Percentiles rank a stretch among this genome's conserved stretches.
Conservation (phyloP, 2,329 filamentous ascomycete genomes). For the Colletotrichum karsti region DNA sequence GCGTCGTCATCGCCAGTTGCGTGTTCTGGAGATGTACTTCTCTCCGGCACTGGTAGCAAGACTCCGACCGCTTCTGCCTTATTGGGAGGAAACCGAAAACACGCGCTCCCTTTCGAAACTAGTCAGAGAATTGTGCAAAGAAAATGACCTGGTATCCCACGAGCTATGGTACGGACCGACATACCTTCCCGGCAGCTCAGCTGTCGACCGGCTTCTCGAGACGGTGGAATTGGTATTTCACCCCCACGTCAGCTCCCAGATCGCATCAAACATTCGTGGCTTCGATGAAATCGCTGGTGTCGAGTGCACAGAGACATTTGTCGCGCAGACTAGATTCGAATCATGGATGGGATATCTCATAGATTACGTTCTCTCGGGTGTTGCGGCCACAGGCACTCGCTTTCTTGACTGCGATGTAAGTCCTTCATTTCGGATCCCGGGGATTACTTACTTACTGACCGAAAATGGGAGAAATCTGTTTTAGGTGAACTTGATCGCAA, state of each 20-base stretch:
- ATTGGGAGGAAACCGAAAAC: neutral
- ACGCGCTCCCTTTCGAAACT: neutral
- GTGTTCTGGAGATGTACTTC: neutral
- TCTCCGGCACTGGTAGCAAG: neutral
- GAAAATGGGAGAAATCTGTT: no score
- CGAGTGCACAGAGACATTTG: neutral
- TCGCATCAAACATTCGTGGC: neutral
- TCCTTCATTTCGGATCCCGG: rapidly evolving
- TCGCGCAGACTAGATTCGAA: neutral
- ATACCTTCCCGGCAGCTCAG: neutral
- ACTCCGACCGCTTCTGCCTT: neutral
- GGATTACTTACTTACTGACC: no score
- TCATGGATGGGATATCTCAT: neutral
- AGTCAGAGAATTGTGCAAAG: neutral
- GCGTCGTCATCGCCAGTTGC: neutral
- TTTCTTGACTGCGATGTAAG: neutral
- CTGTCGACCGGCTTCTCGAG: neutral
- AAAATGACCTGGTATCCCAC: neutral
- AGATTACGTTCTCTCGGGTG: neutral
- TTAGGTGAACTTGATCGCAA: neutral
- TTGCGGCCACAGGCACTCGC: neutral
- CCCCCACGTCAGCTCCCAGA: neutral
- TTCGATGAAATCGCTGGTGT: neutral
- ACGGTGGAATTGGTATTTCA: neutral
- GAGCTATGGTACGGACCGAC: neutral